A percentile compares a stretch with the other conserved stretches of the same genome.
Conservation (phyloP, 495 filamentous ascomycete species). For the Talaromyces stipitatus region DNA sequence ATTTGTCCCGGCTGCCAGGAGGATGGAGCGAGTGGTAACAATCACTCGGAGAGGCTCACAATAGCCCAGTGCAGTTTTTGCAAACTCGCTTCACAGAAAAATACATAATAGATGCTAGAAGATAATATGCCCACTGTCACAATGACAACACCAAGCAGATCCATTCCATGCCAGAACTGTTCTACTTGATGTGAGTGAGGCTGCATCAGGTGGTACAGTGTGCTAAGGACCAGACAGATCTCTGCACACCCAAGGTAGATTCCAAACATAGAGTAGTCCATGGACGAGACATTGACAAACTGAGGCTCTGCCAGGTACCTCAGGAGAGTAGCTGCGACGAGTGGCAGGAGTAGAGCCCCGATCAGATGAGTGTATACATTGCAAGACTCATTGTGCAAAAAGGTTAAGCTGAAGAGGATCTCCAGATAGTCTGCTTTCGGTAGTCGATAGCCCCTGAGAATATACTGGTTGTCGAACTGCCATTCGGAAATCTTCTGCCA, state of each 20-base stretch:
- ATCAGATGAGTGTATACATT: slow-evolving; percentile 10
- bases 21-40: not conserved
- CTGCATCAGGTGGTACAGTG: slow-evolving; percentile 10
- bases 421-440: slow-evolving; percentile 9
- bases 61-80: slow-evolving; percentile 13
- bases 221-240: slow-evolving; percentile 7
- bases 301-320: slow-evolving; percentile 3
- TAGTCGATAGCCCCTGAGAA: too few species aligned
- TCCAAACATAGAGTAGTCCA: slow-evolving; percentile 13
- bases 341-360: slow-evolving; percentile 6
- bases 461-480: too few species aligned
- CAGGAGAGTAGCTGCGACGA: not conserved
- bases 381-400: slow-evolving; percentile 9
- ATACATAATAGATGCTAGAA: slow-evolving; percentile 13
- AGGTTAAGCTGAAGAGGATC: slow-evolving; percentile 10
- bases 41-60: slow-evolving; percentile 10
- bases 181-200: slow-evolving; percentile 7
- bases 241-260: slow-evolving; percentile 12
- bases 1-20: not conserved
- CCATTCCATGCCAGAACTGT: slow-evolving; percentile 11
- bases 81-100: slow-evolving; percentile 13
- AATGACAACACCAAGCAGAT: slow-evolving; percentile 13
- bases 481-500: too few species aligned
- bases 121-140: slow-evolving; percentile 12
- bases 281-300: slow-evolving; percentile 6